phyloP scores from a whole-genome alignment of 2,329 filamentous ascomycete genomes.

The Cyphellophora attinorum region DNA sequence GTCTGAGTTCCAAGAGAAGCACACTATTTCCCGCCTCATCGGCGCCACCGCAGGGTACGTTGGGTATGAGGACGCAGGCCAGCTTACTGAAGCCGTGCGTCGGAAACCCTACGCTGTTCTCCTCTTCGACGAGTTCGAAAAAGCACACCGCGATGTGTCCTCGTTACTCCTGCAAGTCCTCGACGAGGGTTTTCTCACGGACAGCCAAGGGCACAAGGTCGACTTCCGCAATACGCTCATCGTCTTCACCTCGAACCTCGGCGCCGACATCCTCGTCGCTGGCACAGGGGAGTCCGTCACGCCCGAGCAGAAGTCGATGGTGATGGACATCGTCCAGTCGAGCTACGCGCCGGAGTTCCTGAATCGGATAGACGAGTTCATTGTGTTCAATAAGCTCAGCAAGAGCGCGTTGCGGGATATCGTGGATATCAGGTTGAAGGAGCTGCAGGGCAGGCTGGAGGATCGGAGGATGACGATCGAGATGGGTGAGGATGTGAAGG shows the following conservation, averaged over 20 bases:
- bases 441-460: constrained; percentile 73
- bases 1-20: constrained; percentile 96
- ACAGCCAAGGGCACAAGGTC: constrained; percentile 90
- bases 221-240: constrained; percentile 97
- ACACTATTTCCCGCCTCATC: constrained; percentile 87
- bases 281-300: constrained; percentile 56
- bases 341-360: constrained; percentile 85
- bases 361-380: constrained; percentile 94
- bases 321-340: constrained; percentile 76
- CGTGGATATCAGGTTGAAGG: constrained; percentile 79
- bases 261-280: constrained; percentile 73
- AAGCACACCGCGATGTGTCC: constrained; percentile 91
- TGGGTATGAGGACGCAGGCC: constrained; percentile 92
- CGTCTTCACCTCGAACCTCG: constrained; percentile 89
- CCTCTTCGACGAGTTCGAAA: constrained; percentile 95
- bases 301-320: constrained; percentile 61
- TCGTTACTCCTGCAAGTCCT: constrained; percentile 86
- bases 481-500: constrained; percentile 61
- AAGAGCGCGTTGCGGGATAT: constrained; percentile 74
- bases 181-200: constrained; percentile 91
- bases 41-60: constrained; percentile 91
- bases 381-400: constrained; percentile 84
- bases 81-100: constrained; percentile 88
- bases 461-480: constrained; percentile 73
- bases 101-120: constrained; percentile 92